A percentile compares a stretch with the other conserved stretches of the same genome.
Evolutionary conservation across 164 flowering plant genomes (phyloP).

Genomic region (Umbilicus rupestris): DNA sequence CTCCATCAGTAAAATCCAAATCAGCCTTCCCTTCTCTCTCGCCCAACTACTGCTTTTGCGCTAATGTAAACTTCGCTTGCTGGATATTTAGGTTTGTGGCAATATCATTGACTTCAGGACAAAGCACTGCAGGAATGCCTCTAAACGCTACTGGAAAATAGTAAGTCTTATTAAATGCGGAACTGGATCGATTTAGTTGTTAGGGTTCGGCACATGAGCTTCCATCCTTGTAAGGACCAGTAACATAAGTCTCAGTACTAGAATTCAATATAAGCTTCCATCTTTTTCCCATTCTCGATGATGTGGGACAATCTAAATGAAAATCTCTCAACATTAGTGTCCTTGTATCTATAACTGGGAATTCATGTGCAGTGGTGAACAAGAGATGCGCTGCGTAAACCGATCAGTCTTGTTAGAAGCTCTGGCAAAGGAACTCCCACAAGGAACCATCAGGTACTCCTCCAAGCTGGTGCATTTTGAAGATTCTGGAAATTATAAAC

Average conservation of each 20-base stretch:
- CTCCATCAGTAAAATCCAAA: constrained; percentile 23
- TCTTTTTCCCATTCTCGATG: too few relatives aligned
- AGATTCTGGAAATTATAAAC: constrained; percentile 36
- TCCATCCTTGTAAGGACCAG: too few relatives aligned
- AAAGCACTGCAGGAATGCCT: constrained; percentile 8
- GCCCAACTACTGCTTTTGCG: neutral
- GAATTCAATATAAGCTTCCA: too few relatives aligned
- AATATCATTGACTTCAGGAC: constrained; percentile 18
- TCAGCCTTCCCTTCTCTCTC: neutral
- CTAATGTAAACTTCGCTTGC: neutral
- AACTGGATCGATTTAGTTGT: too few relatives aligned
- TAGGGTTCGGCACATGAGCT: too few relatives aligned
- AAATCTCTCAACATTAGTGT: too few relatives aligned
- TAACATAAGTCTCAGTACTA: too few relatives aligned
- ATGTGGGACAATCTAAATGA: too few relatives aligned
- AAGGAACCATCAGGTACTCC: constrained; percentile 56
- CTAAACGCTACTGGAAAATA: constrained; percentile 15
- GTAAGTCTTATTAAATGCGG: constrained; percentile 14
- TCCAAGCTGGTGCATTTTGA: constrained; percentile 61
- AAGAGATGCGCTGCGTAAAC: constrained; percentile 43
- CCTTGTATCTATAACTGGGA: neutral
- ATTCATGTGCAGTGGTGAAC: constrained; percentile 21
- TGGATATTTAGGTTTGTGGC: constrained; percentile 18
- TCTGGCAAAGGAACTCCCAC: constrained; percentile 48
- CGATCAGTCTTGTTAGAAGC: constrained; percentile 49